These are phyloP conservation scores for Apiotrichum siamense DNA, from an alignment of 1,284 basidiomycete species.

Conservation along the genomic window DNA sequence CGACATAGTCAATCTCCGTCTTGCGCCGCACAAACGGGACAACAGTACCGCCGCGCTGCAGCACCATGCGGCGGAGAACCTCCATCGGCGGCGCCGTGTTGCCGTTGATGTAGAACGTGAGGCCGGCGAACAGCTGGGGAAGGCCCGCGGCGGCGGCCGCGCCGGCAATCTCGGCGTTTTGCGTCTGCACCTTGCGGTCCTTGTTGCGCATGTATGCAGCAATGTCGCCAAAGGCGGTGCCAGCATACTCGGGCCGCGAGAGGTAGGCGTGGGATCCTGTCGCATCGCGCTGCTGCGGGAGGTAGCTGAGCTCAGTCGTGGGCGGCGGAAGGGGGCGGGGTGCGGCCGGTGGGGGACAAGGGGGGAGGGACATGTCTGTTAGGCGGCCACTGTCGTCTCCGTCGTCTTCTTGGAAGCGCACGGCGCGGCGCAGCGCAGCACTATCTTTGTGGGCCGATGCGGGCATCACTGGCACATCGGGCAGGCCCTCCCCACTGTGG, in stretches of 20 bases:
- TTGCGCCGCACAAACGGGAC: conserved; percentile 53
- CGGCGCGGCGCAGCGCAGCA: neutral
- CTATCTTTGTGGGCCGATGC: no score
- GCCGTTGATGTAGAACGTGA: conserved; percentile 86
- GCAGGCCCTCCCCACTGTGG: no score
- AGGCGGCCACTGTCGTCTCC: no score
- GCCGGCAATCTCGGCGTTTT: conserved; percentile 60
- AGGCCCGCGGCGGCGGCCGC: conserved; percentile 25
- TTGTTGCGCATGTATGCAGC: conserved; percentile 86
- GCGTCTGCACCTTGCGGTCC: conserved; percentile 80
- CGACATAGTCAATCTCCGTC: conserved; percentile 55
- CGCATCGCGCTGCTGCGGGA: neutral
- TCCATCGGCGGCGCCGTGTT: conserved; percentile 82
- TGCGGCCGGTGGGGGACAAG: neutral
- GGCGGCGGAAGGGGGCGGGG: neutral
- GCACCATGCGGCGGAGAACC: conserved; percentile 70
- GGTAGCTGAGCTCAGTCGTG: neutral
- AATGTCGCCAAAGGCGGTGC: conserved; percentile 72
- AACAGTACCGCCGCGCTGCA: conserved; percentile 75
- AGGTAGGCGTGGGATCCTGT: conserved; percentile 28
- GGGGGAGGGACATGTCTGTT: neutral
- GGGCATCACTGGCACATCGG: no score
- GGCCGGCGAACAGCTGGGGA: conserved; percentile 61
- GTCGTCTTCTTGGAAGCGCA: neutral
- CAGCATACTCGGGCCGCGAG: conserved; percentile 57